Conservation (phyloP, 2,329 filamentous ascomycete genomes). For the Diaporthe ampelina region DNA sequence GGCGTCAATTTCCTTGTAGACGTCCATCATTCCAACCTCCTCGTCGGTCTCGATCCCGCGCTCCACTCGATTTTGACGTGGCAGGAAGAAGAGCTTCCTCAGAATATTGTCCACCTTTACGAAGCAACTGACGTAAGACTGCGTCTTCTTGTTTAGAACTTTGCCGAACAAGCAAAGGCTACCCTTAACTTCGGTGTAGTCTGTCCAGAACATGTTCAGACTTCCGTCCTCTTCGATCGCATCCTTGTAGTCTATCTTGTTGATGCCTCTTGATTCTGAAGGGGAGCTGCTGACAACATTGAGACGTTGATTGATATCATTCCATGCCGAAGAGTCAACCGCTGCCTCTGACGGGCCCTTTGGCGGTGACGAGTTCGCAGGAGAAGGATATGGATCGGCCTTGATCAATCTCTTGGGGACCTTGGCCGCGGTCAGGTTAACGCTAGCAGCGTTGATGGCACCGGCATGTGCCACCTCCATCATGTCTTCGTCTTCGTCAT, state of each 20-base stretch:
- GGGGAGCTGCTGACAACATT: constrained; percentile 85
- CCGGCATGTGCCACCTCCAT: constrained; percentile 89
- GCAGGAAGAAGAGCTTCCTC: constrained; percentile 93
- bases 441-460: constrained; percentile 75
- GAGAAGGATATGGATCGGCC: constrained; percentile 75
- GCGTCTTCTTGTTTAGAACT: constrained; percentile 88
- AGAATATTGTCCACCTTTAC: constrained; percentile 96
- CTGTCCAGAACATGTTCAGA: constrained; percentile 95
- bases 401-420: constrained; percentile 83
- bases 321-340: constrained; percentile 90
- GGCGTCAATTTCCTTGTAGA: constrained; percentile 89
- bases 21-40: constrained; percentile 86
- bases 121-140: constrained; percentile 89
- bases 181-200: constrained; percentile 93
- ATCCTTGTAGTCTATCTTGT: constrained; percentile 86
- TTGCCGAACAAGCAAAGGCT: constrained; percentile 96
- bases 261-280: constrained; percentile 72
- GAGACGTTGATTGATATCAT: constrained; percentile 85
- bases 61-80: constrained; percentile 72
- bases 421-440: constrained; percentile 88
- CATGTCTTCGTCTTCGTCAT: constrained; percentile 83
- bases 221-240: constrained; percentile 96
- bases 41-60: constrained; percentile 79
- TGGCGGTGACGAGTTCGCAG: constrained; percentile 81
- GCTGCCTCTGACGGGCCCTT: constrained; percentile 67